A percentile compares a stretch with the other conserved stretches of the same genome.
Conservation (phyloP, 2,329 filamentous ascomycete species). For the Nemania bipapillata region DNA sequence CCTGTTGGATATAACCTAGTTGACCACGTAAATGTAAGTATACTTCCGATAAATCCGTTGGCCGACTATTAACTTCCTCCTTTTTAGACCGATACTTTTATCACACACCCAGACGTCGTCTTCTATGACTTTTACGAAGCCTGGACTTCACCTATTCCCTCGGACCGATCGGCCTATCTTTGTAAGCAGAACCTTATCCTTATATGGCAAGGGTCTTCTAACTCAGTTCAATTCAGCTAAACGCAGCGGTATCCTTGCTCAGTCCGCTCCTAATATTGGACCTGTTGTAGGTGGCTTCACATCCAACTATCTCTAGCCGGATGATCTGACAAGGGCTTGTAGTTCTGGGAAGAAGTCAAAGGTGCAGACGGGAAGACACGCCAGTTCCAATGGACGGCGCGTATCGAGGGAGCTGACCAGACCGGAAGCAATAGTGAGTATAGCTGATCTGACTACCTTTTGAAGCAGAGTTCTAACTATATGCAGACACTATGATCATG, state of each 20-base stretch:
- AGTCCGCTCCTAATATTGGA: conserved; percentile 72
- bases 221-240: conserved; percentile 38
- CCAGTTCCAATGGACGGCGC: conserved; percentile 73
- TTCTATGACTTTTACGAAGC: conserved; percentile 76
- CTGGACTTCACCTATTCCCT: conserved; percentile 61
- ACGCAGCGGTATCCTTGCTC: conserved; percentile 67
- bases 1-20: conserved; percentile 70
- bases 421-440: conserved; percentile 51
- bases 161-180: conserved; percentile 60
- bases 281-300: conserved; percentile 57
- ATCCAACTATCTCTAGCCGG: not conserved
- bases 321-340: conserved; percentile 21
- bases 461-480: conserved; percentile 29
- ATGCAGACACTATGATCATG: conserved; percentile 60
- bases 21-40: conserved; percentile 62
- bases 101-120: conserved; percentile 59
- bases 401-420: conserved; percentile 65
- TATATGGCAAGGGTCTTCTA: conserved; percentile 14
- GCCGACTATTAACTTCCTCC: conserved; percentile 22
- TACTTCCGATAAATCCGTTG: not conserved
- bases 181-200: conserved; percentile 46
- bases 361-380: conserved; percentile 68
- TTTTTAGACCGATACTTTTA: conserved; percentile 57
- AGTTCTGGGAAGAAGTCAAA: conserved; percentile 67
- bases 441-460: not conserved